Conservation (phyloP, 345 rosid species). For the Eucalyptus pauciflora region DNA sequence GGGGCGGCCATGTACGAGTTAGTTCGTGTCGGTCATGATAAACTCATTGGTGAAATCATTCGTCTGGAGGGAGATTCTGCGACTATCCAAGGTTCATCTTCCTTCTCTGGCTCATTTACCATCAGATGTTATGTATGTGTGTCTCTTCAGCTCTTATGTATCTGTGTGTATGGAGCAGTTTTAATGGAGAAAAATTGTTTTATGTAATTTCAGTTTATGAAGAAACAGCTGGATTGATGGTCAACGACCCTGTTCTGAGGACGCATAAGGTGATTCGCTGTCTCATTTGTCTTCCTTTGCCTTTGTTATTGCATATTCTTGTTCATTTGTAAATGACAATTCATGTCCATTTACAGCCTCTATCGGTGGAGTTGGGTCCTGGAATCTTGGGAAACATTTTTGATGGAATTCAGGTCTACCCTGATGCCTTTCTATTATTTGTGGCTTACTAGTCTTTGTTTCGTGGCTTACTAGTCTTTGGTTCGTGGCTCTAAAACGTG, state of each 20-base stretch:
- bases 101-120: not conserved
- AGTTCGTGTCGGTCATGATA: slow-evolving; percentile 98
- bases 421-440: not conserved
- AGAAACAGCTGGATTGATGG: slow-evolving; percentile 92
- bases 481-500: not conserved
- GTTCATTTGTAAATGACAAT: slow-evolving; percentile 1
- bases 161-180: not conserved
- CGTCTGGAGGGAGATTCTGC: slow-evolving; percentile 99
- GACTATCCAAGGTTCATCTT: slow-evolving; percentile 77
- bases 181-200: not conserved
- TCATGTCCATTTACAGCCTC: slow-evolving; percentile 46
- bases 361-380: slow-evolving; percentile 97
- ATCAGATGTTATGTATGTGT: not conserved
- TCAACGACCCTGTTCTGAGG: slow-evolving; percentile 91
- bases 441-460: not conserved
- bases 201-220: slow-evolving; percentile 56
- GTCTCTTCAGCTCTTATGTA: not conserved
- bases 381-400: slow-evolving; percentile 98
- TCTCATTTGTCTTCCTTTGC: not conserved
- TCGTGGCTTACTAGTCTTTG: not conserved
- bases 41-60: slow-evolving; percentile 92
- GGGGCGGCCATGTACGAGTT: slow-evolving; percentile 99
- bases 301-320: not conserved
- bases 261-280: slow-evolving; percentile 56
- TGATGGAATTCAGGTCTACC: slow-evolving; percentile 94